These are phyloP conservation scores for Aspergillus spinulosporus DNA, from an alignment of 2,329 filamentous ascomycete genomes.

Conservation along the genomic window DNA sequence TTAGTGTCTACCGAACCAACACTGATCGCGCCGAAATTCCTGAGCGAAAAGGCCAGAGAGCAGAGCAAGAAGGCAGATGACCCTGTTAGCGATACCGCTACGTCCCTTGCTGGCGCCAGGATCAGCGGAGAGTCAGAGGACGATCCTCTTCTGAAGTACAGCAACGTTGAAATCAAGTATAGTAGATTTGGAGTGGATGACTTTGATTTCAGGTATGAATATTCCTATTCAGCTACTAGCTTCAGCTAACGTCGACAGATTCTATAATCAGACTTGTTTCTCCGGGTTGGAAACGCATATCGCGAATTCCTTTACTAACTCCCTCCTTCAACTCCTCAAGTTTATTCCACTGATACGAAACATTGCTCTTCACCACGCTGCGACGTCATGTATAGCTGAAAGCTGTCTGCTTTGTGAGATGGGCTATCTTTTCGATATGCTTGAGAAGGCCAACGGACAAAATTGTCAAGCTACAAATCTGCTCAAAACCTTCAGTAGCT, in stretches of 20 bases:
- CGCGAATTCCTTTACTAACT: constrained; percentile 92
- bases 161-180: constrained; percentile 96
- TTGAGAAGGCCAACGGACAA: constrained; percentile 89
- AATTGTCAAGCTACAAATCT: constrained; percentile 97
- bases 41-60: constrained; percentile 88
- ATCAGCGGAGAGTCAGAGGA: constrained; percentile 71
- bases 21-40: constrained; percentile 77
- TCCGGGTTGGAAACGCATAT: constrained; percentile 96
- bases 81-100: constrained; percentile 57
- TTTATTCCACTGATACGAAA: constrained; percentile 90
- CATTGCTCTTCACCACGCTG: constrained; percentile 81
- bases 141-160: constrained; percentile 85
- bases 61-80: constrained; percentile 42
- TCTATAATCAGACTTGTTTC: constrained; percentile 89
- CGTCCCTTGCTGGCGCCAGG: constrained; percentile 66
- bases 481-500: constrained; percentile 81
- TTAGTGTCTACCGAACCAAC: constrained; percentile 61
- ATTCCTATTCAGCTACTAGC: not conserved
- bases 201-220: constrained; percentile 85
- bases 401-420: constrained; percentile 89
- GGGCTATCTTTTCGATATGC: constrained; percentile 95
- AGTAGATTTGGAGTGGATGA: constrained; percentile 99
- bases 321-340: constrained; percentile 84
- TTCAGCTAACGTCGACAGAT: constrained; percentile 53
- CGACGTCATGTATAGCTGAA: constrained; percentile 78